Evolutionary conservation across 768 basidiomycete genomes (phyloP).

Genomic region (Melanogaster broomeanus): DNA sequence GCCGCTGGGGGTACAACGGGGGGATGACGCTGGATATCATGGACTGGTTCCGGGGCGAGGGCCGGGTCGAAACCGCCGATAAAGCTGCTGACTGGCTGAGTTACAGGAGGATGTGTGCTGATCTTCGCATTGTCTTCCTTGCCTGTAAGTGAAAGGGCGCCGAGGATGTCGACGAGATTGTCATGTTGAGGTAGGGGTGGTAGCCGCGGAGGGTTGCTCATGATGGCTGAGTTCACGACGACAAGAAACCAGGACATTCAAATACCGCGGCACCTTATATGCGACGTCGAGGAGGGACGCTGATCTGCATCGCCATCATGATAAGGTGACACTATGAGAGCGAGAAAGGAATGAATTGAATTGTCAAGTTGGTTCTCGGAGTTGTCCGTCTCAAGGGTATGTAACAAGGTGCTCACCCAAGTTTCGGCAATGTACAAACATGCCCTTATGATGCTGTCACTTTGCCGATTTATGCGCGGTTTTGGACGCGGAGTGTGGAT

Average conservation of each 20-base stretch:
- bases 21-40: slow-evolving; percentile 10
- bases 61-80: slow-evolving; percentile 49
- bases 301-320: no score
- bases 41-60: slow-evolving; percentile 6
- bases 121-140: slow-evolving; percentile 14
- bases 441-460: no score
- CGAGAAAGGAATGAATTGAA: no score
- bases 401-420: no score
- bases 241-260: slow-evolving; percentile 8
- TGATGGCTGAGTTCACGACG: slow-evolving; percentile 12
- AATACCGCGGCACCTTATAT: no score
- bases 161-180: slow-evolving; percentile 35
- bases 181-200: slow-evolving; percentile 12
- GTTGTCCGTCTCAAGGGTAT: no score
- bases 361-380: no score
- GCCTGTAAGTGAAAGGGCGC: slow-evolving; percentile 33
- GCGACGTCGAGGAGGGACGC: no score
- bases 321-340: no score
- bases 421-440: no score
- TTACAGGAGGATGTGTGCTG: slow-evolving; percentile 13
- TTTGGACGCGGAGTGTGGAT: no score
- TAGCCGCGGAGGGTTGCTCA: slow-evolving; percentile 21
- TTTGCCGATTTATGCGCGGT: no score
- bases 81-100: slow-evolving; percentile 30
- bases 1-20: slow-evolving; percentile 6